phyloP scores from a whole-genome alignment of 164 flowering plant species.

The Taxillus chinensis region DNA sequence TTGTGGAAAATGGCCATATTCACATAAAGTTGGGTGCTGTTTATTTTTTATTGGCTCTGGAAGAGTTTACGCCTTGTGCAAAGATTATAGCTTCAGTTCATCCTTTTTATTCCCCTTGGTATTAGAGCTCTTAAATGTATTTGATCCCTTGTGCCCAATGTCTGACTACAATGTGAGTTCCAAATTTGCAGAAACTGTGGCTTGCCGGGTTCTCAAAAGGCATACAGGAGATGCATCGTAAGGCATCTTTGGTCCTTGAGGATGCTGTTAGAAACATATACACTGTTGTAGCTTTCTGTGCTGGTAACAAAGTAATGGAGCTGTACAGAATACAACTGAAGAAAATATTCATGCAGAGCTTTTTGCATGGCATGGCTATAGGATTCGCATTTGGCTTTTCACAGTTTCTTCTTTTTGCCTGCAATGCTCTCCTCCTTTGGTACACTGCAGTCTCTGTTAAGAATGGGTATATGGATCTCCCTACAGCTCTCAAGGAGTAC shows the following conservation, averaged over 20 bases:
- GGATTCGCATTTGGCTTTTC: constrained; percentile 94
- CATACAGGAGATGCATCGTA: constrained; percentile 95
- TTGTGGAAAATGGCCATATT: no score
- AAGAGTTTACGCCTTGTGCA: no score
- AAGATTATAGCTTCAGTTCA: no score
- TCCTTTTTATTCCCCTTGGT: background rate
- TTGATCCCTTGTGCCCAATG: background rate
- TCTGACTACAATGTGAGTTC: background rate
- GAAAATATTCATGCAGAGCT: constrained; percentile 70
- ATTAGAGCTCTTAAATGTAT: background rate
- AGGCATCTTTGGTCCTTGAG: constrained; percentile 92
- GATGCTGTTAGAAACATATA: constrained; percentile 97
- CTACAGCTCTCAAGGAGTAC: constrained; percentile 84
- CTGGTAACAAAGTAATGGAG: constrained; percentile 95
- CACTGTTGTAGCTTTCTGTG: constrained; percentile 96
- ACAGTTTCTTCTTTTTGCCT: constrained; percentile 95
- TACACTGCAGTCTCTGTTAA: constrained; percentile 63
- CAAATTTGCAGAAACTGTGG: constrained; percentile 78
- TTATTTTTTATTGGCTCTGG: no score
- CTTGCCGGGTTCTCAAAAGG: constrained; percentile 98
- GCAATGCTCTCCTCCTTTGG: constrained; percentile 96
- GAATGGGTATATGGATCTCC: constrained; percentile 26
- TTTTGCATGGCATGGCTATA: constrained; percentile 82
- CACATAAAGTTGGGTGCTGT: no score
- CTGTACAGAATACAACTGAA: constrained; percentile 69